Percentiles rank a stretch among this genome's conserved stretches.
Evolutionary conservation across 2,329 filamentous ascomycete species (phyloP).

Genomic region (Sodiomyces alkalinus): DNA sequence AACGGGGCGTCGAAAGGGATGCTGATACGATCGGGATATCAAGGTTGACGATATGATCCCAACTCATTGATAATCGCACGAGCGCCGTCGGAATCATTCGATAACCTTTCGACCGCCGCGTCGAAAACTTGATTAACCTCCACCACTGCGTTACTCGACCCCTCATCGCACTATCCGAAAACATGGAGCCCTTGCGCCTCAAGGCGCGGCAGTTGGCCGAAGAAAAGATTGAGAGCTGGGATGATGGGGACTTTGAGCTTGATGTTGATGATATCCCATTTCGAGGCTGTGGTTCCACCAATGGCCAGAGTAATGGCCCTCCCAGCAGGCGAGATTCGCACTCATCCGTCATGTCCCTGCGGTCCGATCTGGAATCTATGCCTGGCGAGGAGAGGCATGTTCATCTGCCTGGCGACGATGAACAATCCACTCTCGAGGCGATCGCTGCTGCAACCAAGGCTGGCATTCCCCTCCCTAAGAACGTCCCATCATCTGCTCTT

Average conservation of each 20-base stretch:
- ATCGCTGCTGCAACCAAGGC: constrained; percentile 77
- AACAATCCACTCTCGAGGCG: constrained; percentile 68
- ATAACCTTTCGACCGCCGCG: constrained; percentile 2
- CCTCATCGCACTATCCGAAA: neutral
- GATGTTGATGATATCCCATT: constrained; percentile 51
- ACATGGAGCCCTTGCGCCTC: constrained; percentile 42
- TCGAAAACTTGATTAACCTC: too few species aligned
- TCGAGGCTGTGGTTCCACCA: constrained; percentile 28
- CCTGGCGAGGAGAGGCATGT: constrained; percentile 79
- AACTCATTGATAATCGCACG: constrained; percentile 7
- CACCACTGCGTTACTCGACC: too few species aligned
- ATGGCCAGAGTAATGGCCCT: constrained; percentile 21
- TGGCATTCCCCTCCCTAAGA: constrained; percentile 79
- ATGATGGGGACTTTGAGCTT: constrained; percentile 61
- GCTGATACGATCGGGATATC: too few species aligned
- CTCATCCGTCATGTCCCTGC: constrained; percentile 68
- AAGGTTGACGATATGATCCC: constrained; percentile 11
- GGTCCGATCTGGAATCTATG: constrained; percentile 65
- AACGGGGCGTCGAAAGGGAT: too few species aligned
- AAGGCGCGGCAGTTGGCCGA: constrained; percentile 39
- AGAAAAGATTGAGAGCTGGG: constrained; percentile 60
- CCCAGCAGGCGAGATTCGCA: constrained; percentile 56
- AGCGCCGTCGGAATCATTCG: constrained; percentile 8
- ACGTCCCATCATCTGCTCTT: constrained; percentile 76
- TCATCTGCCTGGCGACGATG: constrained; percentile 70